Conservation (phyloP, 139 green algal species). For the Asterochloris sp. region DNA sequence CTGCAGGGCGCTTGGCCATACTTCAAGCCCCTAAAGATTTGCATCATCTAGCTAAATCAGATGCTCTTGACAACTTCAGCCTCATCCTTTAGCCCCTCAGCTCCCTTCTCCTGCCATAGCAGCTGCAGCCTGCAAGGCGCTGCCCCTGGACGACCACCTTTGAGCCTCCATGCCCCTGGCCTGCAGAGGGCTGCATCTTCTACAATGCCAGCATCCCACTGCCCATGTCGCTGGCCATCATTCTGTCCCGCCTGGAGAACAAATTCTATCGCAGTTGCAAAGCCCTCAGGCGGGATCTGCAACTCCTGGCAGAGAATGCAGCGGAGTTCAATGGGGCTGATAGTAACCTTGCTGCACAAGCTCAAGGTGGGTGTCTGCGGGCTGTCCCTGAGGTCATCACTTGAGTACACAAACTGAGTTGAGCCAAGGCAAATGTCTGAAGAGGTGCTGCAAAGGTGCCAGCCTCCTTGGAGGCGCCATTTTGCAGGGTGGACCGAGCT, state of each 20-base stretch:
- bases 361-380: slow-evolving; percentile 2
- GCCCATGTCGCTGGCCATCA: slow-evolving; percentile 39
- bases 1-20: too few relatives aligned
- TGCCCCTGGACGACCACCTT: neutral
- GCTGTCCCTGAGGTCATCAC: neutral
- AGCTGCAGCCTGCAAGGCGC: neutral
- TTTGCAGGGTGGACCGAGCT: too few relatives aligned
- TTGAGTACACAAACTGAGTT: neutral
- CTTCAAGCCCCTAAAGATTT: too few relatives aligned
- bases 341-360: slow-evolving; percentile 20
- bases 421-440: too few relatives aligned
- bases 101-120: neutral
- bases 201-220: slow-evolving; percentile 40
- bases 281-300: slow-evolving; percentile 36
- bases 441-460: too few relatives aligned
- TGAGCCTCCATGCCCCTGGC: neutral
- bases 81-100: neutral
- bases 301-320: slow-evolving; percentile 43
- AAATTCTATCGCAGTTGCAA: slow-evolving; percentile 44
- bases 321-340: slow-evolving; percentile 41
- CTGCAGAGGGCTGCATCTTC: neutral
- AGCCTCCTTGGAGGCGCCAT: too few relatives aligned
- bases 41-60: too few relatives aligned
- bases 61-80: neutral
- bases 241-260: slow-evolving; percentile 28